Base-by-base conservation (phyloP, 1,284 basidiomycete species). In the Mrakiaceae sp. region DNA sequence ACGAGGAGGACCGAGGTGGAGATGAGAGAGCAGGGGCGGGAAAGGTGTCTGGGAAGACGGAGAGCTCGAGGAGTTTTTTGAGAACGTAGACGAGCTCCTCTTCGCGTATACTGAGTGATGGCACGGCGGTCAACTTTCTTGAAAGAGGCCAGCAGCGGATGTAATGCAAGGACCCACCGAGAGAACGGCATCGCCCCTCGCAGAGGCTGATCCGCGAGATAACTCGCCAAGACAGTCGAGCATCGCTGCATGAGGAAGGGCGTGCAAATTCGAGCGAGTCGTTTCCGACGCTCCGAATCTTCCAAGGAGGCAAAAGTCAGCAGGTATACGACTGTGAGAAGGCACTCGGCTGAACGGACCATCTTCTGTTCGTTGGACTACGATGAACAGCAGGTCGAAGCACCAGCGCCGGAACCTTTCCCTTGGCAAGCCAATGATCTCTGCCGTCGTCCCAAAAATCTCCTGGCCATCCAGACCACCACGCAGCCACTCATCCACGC, bases 371-470 rank as follows among this genome's bases (percentile, higher is more conserved):
- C 27, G 27, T 27, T 27, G 27, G 27, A 27, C 27, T 27, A 52
- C 42, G 6, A 68, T 64, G 3, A 96, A 92, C 14, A 98, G 75
- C 40, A 95, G 76, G 71, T 96, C 91, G 67, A 97, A 87, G 70
- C 89, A 92, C 92, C 93, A 97, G 76, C 92, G 96, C 7, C 88
- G 86, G 72, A 93, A 91, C 8, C 87, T 79, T 74, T 98, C 93
- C 58, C 88, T 80, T 0, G 86, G 83, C 51, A 87, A 77, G 40
- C 84, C 75, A 11, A 77, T 73, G 0, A 81, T 81, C 42, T 77
- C 77, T 56, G 82, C 81, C 0, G 87, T 89, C 44, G 81, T 87
- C 3, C 88, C 87, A 43, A 80, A 69, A 12, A 78, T 76, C 62
- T 64, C 43, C 59, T 48, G 27, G 27, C 27, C 27, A 27, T 27